These are phyloP conservation scores for Clavulina sp. DNA, from an alignment of 768 basidiomycete species.

Conservation along the genomic window DNA sequence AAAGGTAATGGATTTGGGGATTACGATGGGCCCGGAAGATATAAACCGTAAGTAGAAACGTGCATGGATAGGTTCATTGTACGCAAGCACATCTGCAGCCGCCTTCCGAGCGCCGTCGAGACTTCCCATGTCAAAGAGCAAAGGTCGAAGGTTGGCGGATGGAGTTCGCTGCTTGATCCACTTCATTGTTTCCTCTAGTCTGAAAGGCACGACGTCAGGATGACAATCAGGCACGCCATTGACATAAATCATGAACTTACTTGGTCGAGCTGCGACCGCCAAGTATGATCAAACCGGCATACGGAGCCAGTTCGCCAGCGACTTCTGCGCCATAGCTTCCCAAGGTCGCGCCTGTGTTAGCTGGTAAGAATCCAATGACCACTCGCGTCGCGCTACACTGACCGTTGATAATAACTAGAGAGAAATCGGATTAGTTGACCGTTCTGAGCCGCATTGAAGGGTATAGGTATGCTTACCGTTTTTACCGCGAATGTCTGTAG, in stretches of 20 bases:
- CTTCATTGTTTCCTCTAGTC: slow-evolving; percentile 1
- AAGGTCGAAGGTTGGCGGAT: slow-evolving; percentile 1
- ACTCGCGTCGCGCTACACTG: too few species aligned
- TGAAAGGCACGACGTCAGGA: background rate
- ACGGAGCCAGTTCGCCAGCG: background rate
- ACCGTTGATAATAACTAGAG: too few species aligned
- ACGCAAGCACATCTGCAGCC: slow-evolving; percentile 7
- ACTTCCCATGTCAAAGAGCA: slow-evolving; percentile 9
- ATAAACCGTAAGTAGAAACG: background rate
- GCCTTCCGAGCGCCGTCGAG: slow-evolving; percentile 4
- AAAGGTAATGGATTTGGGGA: background rate
- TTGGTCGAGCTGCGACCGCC: background rate
- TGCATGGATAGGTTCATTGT: slow-evolving; percentile 9
- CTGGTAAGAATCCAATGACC: too few species aligned
- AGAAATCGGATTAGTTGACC: too few species aligned
- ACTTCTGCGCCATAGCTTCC: background rate
- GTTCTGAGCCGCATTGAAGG: too few species aligned
- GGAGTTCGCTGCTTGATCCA: slow-evolving; percentile 8
- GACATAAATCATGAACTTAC: background rate
- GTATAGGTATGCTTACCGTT: too few species aligned
- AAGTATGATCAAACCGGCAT: background rate
- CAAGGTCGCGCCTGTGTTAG: background rate
- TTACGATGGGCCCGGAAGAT: background rate
- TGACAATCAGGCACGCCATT: background rate
- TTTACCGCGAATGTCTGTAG: too few species aligned